Base-by-base conservation (phyloP, 495 filamentous ascomycete species). In the Trichocladium antarcticum region DNA sequence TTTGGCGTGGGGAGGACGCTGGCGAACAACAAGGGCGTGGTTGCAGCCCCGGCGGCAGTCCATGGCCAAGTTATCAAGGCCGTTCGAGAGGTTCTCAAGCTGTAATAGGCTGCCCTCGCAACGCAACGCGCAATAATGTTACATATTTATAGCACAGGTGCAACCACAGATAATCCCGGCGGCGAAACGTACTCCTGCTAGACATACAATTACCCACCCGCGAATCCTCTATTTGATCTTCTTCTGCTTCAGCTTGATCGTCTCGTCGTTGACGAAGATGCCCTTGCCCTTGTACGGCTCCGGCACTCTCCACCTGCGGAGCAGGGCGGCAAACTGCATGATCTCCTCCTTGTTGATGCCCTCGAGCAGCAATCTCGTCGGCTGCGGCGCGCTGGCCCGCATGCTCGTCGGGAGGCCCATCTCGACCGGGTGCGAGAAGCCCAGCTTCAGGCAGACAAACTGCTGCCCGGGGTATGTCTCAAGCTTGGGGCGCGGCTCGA, bases 271-370 rank as follows among this genome's bases (percentile, higher is more conserved):
- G 49, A 97, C 78, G 58, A 97, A 98, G 54, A 98, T 96, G 60
- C 92, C 92, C 80, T 98, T 96, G 45, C 92, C 92, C 80, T 98
- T 98, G 69, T 97, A 98, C 42, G 93, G 92, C 68, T 98, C 92
- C 34, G 92, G 92, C 51, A 72, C 74, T 66, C 93, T 81, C 92
- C 92, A 98, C 60, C 69, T 77, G 49, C 87, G 71, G 50, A 98
- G 90, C 60, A 80, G 74, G 2, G 93, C 90, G 19, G 92, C 93
- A 63, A 96, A 95, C 54, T 84, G 76, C 70, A 85, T 90, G 52
- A 98, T 80, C 37, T 81, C 73, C 55, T 89, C 78, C 70, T 85
- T 89, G 64, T 97, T 79, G 14, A 79, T 70, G 20, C 92, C 85
- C 71, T 98, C 88, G 40, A 98, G 69, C 49, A 98, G 66, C 45